Evolutionary conservation across 106 monocot species (phyloP), one percentile per base, ranked within the genome.

Genomic region (Dioscorea alata): DNA sequence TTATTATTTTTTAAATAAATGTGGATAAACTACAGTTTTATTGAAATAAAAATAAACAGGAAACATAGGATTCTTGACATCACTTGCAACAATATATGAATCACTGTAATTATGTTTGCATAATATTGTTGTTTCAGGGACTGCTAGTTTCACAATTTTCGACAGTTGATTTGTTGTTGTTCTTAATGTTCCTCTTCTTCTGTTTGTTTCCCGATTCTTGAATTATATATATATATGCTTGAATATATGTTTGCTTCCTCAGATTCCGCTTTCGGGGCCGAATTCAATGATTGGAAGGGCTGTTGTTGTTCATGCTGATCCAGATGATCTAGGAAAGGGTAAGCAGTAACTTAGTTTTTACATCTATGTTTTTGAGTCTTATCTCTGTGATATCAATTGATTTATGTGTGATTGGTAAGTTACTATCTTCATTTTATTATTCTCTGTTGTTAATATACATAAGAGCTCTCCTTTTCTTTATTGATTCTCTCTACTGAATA

Each of bases 251-350:
- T 24, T 20, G 23, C 4, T 15, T 33, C 42, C 60, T 13, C 72
- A 94, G 94, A 91, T 94, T 62, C 88, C 83, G 3, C 81, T 94
- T 12, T 71, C 69, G 59, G 90, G 94, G 61, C 73, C 87, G 59
- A 68, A 83, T 69, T 88, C 90, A 2, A 82, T 94, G 48, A 59
- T 91, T 63, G 90, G 94, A 35, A 91, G 94, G 52, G 94, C 90
- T 73, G 85, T 94, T 67, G 94, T 94, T 73, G 90, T 94, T 69
- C 94, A 94, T 91, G 88, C 94, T 58, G 94, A 94, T 63, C 85
- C 90, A 21, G 94, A 94, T 88, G 90, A 94, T 74, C 94, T 94
- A 72, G 94, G 90, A 35, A 88, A 77, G 77, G 90, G 94, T 94
- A 94, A 68, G 21, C 9, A 42, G 10, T 42, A 42, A 10, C 42